A percentile compares a stretch with the other conserved stretches of the same genome.
These are phyloP conservation scores for Miscanthus sacchariflorus DNA, from an alignment of 202 grass and related monocot species.

Conservation along the genomic window DNA sequence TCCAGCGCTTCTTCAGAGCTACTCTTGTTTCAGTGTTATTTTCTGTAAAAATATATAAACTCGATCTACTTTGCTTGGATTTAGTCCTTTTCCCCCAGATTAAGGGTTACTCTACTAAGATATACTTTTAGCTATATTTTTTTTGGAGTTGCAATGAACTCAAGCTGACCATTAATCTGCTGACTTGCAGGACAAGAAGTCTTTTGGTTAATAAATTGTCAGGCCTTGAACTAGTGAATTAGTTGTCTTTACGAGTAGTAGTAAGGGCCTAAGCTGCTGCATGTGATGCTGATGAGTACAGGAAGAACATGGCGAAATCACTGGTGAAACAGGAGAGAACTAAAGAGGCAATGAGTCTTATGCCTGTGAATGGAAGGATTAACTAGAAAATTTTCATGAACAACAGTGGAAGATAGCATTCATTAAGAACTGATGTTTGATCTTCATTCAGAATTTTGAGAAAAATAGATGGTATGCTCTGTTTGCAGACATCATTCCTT, in stretches of 20 bases:
- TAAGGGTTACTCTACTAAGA: background rate
- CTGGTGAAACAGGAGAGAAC: slow-evolving; percentile 2
- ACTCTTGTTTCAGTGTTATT: background rate
- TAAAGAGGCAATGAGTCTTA: slow-evolving; percentile 14
- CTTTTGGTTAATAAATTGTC: slow-evolving; percentile 17
- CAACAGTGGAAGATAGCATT: slow-evolving; percentile 4
- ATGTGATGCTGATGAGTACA: background rate
- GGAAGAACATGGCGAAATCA: background rate
- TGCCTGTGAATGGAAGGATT: slow-evolving; percentile 12
- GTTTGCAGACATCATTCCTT: background rate
- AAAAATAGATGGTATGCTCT: background rate
- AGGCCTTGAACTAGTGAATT: background rate
- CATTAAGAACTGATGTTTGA: background rate
- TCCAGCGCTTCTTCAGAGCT: no score
- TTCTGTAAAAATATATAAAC: background rate
- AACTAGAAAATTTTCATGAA: background rate
- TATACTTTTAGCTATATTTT: background rate
- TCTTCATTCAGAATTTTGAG: background rate
- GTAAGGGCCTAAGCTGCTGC: background rate
- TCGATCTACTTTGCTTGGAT: background rate
- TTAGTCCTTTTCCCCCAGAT: background rate
- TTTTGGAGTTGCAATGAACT: slow-evolving; percentile 22
- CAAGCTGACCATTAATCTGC: slow-evolving; percentile 7
- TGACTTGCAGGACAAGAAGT: slow-evolving; percentile 24
- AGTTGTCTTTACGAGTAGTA: background rate